A percentile compares a stretch with the other conserved stretches of the same genome.
Conservation (phyloP, 768 basidiomycete species). For the Mycena floridula region DNA sequence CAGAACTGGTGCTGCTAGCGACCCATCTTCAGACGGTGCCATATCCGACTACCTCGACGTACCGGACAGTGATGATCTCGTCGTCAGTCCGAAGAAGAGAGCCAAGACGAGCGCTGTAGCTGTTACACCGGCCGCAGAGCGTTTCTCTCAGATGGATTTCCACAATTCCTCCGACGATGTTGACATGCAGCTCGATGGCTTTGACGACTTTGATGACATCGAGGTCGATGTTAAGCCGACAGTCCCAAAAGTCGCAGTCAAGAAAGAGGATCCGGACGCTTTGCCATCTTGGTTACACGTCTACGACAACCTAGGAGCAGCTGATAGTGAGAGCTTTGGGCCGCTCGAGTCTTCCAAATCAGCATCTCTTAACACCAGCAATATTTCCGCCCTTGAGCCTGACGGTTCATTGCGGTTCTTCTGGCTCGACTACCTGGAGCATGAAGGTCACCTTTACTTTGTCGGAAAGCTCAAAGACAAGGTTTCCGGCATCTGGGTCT, state of each 20-base stretch:
- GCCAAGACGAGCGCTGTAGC: slow-evolving; percentile 44
- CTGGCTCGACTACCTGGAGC: slow-evolving; percentile 94
- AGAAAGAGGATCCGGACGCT: slow-evolving; percentile 40
- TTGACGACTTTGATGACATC: slow-evolving; percentile 53
- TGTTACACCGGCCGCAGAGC: too few species aligned
- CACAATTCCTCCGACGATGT: slow-evolving; percentile 42
- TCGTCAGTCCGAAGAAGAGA: slow-evolving; percentile 70
- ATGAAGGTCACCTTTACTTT: slow-evolving; percentile 79
- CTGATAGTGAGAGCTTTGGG: slow-evolving; percentile 55
- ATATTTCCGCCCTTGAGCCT: slow-evolving; percentile 62
- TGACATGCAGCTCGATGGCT: slow-evolving; percentile 35
- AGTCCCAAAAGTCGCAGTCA: slow-evolving; percentile 20
- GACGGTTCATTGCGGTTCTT: slow-evolving; percentile 88
- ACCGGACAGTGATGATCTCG: slow-evolving; percentile 60
- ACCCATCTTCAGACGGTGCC: slow-evolving; percentile 44
- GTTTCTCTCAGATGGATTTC: slow-evolving; percentile 55
- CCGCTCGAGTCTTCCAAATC: slow-evolving; percentile 30
- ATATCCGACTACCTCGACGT: slow-evolving; percentile 29
- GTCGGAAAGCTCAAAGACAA: slow-evolving; percentile 89
- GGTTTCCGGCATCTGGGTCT: slow-evolving; percentile 60
- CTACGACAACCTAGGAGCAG: slow-evolving; percentile 65
- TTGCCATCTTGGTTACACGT: slow-evolving; percentile 67
- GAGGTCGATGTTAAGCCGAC: slow-evolving; percentile 42
- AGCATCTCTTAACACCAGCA: slow-evolving; percentile 27
- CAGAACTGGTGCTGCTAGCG: slow-evolving; percentile 24